A percentile compares a stretch with the other conserved stretches of the same genome.
phyloP scores from a whole-genome alignment of 2,329 filamentous ascomycete species.

The Pseudogymnoascus sp. region DNA sequence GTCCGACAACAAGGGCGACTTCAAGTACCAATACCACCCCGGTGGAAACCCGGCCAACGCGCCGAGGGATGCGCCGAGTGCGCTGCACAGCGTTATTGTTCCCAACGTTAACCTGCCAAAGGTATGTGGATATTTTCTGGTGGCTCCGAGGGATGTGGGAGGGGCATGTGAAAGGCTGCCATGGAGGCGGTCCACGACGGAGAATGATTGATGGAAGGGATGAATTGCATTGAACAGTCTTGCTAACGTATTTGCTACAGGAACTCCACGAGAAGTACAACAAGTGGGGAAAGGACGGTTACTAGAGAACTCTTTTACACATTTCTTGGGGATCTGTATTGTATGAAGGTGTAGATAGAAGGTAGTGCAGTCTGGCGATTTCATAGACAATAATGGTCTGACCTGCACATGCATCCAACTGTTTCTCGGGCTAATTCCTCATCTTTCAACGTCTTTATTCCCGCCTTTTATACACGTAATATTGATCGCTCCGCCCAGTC shows the following conservation, averaged over 20 bases:
- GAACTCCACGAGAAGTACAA: constrained; percentile 94
- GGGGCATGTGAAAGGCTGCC: background rate
- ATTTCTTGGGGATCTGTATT: background rate
- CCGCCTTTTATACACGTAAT: constrained; percentile 7
- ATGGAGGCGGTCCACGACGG: background rate
- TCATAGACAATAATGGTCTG: constrained; percentile 7
- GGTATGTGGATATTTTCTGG: constrained; percentile 42
- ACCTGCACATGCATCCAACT: background rate
- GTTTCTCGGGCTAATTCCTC: background rate
- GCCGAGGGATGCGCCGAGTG: constrained; percentile 86
- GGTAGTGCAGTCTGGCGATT: background rate
- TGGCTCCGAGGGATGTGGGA: background rate
- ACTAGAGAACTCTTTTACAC: constrained; percentile 19
- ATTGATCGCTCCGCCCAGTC: background rate
- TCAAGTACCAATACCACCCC: constrained; percentile 54
- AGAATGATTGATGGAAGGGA: background rate
- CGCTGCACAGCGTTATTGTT: constrained; percentile 88
- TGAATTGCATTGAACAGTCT: background rate
- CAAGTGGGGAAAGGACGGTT: constrained; percentile 99
- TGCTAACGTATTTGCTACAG: constrained; percentile 35
- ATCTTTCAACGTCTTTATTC: background rate
- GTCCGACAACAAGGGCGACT: constrained; percentile 50
- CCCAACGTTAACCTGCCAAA: constrained; percentile 89
- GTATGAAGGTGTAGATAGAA: constrained; percentile 8
- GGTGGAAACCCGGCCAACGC: constrained; percentile 69